Percentiles rank a stretch among this genome's conserved stretches.
These are phyloP conservation scores for Auriculariales sp. DNA, from an alignment of 768 basidiomycete genomes.

Conservation along the genomic window DNA sequence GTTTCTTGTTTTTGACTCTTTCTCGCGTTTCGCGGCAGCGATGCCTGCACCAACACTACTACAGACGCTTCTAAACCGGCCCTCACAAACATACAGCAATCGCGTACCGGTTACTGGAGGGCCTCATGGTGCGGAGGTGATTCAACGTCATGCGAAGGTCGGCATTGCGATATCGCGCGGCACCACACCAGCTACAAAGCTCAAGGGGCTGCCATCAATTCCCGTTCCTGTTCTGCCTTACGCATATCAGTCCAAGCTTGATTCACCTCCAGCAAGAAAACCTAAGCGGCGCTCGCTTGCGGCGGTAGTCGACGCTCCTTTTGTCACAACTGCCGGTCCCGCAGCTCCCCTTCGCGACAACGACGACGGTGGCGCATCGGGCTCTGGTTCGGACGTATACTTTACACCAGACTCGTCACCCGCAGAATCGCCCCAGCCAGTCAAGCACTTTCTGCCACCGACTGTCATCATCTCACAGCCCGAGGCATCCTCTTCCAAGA, in stretches of 20 bases:
- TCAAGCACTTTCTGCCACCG: no score
- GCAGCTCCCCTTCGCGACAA: slow-evolving; percentile 6
- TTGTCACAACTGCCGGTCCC: slow-evolving; percentile 9
- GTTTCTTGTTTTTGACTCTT: no score
- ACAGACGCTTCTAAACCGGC: slow-evolving; percentile 45
- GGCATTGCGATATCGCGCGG: no score
- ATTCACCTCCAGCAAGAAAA: no score
- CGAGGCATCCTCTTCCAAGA: no score
- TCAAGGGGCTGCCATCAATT: no score
- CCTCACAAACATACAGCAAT: slow-evolving; percentile 42
- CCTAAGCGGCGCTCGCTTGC: slow-evolving; percentile 35
- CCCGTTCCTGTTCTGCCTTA: no score
- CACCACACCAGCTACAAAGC: no score
- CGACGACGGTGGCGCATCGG: background rate
- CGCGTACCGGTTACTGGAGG: background rate
- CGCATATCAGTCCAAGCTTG: no score
- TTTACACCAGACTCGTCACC: slow-evolving; percentile 50
- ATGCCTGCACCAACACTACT: slow-evolving; percentile 45
- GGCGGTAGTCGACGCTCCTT: slow-evolving; percentile 10
- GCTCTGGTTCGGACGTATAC: slow-evolving; percentile 33
- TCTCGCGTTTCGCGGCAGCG: no score
- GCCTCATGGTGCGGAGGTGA: background rate
- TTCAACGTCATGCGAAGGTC: no score
- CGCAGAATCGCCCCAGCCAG: slow-evolving; percentile 32
- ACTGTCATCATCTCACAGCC: no score